Percentiles rank a stretch among this genome's conserved stretches.
Evolutionary conservation across 148 eudicot genomes (phyloP).

Genomic region (Mesembryanthemum crystallinum): DNA sequence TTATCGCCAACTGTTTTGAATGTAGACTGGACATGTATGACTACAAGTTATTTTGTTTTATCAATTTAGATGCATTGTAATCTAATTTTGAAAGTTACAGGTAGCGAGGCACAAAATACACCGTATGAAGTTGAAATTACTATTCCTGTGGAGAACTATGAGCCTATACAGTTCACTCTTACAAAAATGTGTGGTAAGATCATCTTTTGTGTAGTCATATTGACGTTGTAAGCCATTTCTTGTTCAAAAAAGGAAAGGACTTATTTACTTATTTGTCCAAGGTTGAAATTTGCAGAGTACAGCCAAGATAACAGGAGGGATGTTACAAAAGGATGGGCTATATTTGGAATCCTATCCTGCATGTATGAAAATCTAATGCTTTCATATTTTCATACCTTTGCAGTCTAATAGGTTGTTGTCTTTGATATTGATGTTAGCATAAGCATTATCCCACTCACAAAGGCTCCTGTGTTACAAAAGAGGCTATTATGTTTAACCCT

Average conservation of each 20-base stretch:
- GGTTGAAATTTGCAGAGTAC: slow-evolving; percentile 41
- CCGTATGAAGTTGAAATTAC: slow-evolving; percentile 81
- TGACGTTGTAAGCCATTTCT: not conserved
- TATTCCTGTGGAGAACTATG: slow-evolving; percentile 72
- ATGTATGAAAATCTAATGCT: slow-evolving; percentile 38
- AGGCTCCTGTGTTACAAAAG: not conserved
- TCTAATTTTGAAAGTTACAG: slow-evolving; percentile 32
- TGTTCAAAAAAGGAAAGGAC: not conserved
- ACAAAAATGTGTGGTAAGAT: slow-evolving; percentile 78
- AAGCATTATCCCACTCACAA: not conserved
- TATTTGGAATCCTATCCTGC: slow-evolving; percentile 75
- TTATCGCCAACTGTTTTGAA: slow-evolving; percentile 68
- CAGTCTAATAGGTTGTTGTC: slow-evolving; percentile 7
- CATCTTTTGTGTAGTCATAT: slow-evolving; percentile 10
- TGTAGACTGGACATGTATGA: slow-evolving; percentile 87
- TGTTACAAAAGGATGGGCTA: slow-evolving; percentile 76
- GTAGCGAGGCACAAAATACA: slow-evolving; percentile 48
- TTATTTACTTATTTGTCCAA: slow-evolving; percentile 8
- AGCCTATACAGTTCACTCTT: slow-evolving; percentile 68
- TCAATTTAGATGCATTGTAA: not conserved
- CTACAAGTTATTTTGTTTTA: not conserved
- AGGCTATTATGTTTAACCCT: not conserved
- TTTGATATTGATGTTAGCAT: not conserved
- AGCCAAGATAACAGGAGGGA: slow-evolving; percentile 48
- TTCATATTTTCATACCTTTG: not conserved